Conservation (phyloP, 2,329 filamentous ascomycete species). For the Trichophyton benhamiae region DNA sequence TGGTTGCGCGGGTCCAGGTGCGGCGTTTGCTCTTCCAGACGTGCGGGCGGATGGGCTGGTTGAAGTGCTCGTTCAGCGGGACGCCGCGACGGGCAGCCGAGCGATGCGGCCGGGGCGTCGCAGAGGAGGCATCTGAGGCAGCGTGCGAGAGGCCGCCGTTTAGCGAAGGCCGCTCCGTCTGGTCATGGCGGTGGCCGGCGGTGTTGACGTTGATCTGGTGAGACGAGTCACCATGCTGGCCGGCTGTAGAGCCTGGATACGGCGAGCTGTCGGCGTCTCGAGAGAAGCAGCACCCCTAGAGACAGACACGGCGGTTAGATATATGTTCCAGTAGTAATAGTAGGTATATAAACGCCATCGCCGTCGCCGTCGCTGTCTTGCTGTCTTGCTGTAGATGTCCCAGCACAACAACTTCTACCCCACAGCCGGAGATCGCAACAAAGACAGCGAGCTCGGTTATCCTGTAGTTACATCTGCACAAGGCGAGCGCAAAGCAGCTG, state of each 20-base stretch:
- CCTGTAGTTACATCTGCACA: not conserved
- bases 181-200: not conserved
- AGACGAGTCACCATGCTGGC: constrained; percentile 17
- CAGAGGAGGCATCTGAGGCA: constrained; percentile 10
- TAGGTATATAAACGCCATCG: not conserved
- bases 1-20: constrained; percentile 55
- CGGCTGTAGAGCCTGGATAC: constrained; percentile 18
- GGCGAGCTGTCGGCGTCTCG: constrained; percentile 21
- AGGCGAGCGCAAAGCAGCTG: not conserved
- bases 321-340: not conserved
- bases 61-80: constrained; percentile 48
- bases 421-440: not conserved
- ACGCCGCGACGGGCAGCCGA: constrained; percentile 11
- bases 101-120: constrained; percentile 8
- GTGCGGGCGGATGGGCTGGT: constrained; percentile 54
- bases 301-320: not conserved
- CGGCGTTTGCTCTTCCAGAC: constrained; percentile 52
- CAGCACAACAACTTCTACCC: not conserved
- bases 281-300: constrained; percentile 32
- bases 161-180: constrained; percentile 6
- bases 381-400: no score
- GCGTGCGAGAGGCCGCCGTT: constrained; percentile 5
- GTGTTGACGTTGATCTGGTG: constrained; percentile 9
- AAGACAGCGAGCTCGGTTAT: not conserved
- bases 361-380: no score